Base-by-base conservation (phyloP, 495 filamentous ascomycete species). In the Penicillium simplicissimum region DNA sequence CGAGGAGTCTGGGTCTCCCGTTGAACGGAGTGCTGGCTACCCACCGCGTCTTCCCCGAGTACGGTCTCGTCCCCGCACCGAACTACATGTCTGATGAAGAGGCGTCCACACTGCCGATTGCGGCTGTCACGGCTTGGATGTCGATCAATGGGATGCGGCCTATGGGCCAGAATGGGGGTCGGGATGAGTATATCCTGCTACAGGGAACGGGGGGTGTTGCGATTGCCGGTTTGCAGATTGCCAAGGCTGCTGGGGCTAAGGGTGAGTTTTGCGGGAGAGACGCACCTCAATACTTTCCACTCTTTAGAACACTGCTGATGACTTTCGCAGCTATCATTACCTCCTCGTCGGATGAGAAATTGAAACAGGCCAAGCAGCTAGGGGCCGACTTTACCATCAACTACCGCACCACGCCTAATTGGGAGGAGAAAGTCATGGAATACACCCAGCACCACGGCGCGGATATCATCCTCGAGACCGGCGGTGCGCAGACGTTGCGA, bases 121-220 rank as follows among this genome's bases (percentile, higher is more conserved):
- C 91, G 1, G 88, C 77, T 0, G 67, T 94, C 52, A 95, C 91
- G 8, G 86, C 87, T 0, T 96, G 91, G 91, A 95, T 94, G 66
- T 86, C 85, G 8, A 81, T 96, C 15, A 94, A 90, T 67, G 90
- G 90, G 0, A 71, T 91, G 52, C 61, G 77, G 10, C 79, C 81
- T 3, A 60, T 81, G n/a, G 78, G 77, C 0, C 83, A 80, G 64
- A 88, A 84, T 10, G 81, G 92, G 23, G 80, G 79, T 0, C 81
- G 81, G 65, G 90, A 87, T 0, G 81, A 94, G 51, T 81, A 74
- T 49, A 84, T 96, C 1, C 73, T 96, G 23, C 85, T 89, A 8
- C 89, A 93, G 66, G 91, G 91, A 1, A 93, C 90, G 0, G 91
- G 91, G 1, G 91, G 91, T 51, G 91, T 96, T 23, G 84, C 84